These are phyloP conservation scores for Pythium folliculosum DNA, from an alignment of 352 stramenopile species.

Conservation along the genomic window DNA sequence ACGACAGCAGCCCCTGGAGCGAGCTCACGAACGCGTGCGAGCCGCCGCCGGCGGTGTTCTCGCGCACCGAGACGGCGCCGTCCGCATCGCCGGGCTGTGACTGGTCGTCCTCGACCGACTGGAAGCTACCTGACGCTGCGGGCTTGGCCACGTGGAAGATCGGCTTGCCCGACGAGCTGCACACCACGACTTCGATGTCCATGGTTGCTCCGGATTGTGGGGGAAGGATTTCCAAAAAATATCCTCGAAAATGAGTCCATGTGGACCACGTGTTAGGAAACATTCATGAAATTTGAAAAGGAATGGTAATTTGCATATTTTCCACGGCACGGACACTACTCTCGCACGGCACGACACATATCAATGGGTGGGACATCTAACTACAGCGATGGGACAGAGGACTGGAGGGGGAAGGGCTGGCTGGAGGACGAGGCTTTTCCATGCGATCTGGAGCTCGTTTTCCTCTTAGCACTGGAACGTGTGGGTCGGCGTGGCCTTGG, in stretches of 20 bases:
- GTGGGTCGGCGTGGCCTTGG: conserved; percentile 15
- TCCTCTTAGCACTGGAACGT: conserved; percentile 26
- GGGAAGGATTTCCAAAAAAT: no score
- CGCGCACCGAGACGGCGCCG: not conserved
- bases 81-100: conserved; percentile 7
- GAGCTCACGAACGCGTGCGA: conserved; percentile 61
- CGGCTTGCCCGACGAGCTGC: conserved; percentile 61
- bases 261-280: conserved; percentile 3
- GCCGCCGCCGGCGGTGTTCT: conserved; percentile 20
- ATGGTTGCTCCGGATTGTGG: conserved; percentile 10
- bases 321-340: not conserved
- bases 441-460: conserved; percentile 20
- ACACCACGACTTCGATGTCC: conserved; percentile 58
- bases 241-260: conserved; percentile 1
- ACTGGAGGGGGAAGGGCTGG: not conserved
- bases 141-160: conserved; percentile 49
- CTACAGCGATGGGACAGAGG: conserved; percentile 11
- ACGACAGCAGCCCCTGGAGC: conserved; percentile 64
- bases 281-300: conserved; percentile 5
- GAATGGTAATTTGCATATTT: conserved; percentile 6
- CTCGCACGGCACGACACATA: conserved; percentile 8
- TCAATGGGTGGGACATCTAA: conserved; percentile 4
- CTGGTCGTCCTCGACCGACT: not conserved
- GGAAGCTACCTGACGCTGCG: conserved; percentile 7
- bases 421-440: conserved; percentile 1